Evolutionary conservation across 768 basidiomycete genomes (phyloP), one percentile per base, ranked within the genome.

Genomic region (Mycena vitilis): DNA sequence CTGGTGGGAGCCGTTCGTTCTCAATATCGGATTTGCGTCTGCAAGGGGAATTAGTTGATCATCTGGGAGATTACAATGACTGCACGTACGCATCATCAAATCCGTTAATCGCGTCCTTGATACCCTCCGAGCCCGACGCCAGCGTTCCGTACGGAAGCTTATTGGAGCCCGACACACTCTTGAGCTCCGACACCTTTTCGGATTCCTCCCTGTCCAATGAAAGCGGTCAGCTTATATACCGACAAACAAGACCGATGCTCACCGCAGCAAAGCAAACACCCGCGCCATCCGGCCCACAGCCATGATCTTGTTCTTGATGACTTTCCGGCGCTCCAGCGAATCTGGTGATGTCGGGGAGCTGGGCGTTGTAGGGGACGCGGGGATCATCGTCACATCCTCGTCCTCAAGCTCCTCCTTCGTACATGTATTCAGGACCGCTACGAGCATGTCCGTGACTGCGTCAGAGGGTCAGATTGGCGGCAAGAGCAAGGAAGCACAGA

Each of bases 231-330:
- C 36, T 7, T 34, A 25, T 47, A 15, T 30, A 52, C 23, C 30
- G 4, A 5, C 23, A 8, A 48, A 20, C 13, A 22, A 48, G n/a
- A 48, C 4, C n/a, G 45, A 30, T 5, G 38, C 91, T 67, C 65
- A 97, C 95, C 96, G 93, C 66, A 99, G 89, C 40, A 99, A 85
- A 5, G 96, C 93, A 81, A 99, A 99, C 36, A 99, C 95, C 52
- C 96, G 86, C 15, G 96, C 91, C 94, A 99, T 96, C 70, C 96
- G 87, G 40, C 97, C 98, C 45, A 99, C 95, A 58, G 96, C 96
- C 82, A 98, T 88, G 71, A 99, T 99, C 87, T 99, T 99, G 85
- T 94, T 97, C 84, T 96, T 98, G 86, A 99, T 98, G 69, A 94
- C 85, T 77, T 94, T 92, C 75, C 95, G 87, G 63, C 95, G 91